phyloP scores from a whole-genome alignment of 2,329 filamentous ascomycete genomes.

The Colletotrichum coccodes region DNA sequence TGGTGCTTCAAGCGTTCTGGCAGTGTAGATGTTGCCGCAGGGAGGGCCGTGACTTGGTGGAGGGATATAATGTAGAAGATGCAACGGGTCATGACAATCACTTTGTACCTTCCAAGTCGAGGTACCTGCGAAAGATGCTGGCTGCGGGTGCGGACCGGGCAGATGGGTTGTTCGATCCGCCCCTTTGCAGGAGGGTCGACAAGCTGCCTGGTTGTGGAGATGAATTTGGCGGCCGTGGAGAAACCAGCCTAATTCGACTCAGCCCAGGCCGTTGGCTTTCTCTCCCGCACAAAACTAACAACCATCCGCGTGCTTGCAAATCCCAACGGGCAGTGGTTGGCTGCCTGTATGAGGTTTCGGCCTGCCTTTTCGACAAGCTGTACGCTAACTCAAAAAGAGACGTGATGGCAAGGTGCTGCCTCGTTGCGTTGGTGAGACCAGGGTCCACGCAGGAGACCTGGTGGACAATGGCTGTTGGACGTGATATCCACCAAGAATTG shows the following conservation, averaged over 20 bases:
- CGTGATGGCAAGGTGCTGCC: conserved; percentile 8
- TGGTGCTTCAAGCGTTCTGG: conserved; percentile 29
- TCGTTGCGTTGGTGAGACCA: conserved; percentile 20
- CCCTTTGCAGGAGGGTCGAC: conserved; percentile 32
- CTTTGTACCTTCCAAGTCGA: conserved; percentile 34
- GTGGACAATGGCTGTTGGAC: conserved; percentile 21
- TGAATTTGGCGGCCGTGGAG: conserved; percentile 31
- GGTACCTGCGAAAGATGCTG: conserved; percentile 33
- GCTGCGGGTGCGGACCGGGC: conserved; percentile 31
- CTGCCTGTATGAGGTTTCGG: not conserved
- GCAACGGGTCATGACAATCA: conserved; percentile 9
- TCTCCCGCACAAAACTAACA: conserved; percentile 7
- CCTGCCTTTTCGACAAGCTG: not conserved
- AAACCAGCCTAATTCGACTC: conserved; percentile 23
- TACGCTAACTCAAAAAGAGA: conserved; percentile 26
- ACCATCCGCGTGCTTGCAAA: conserved; percentile 8
- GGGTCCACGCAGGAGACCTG: conserved; percentile 25
- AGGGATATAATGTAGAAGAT: conserved; percentile 30
- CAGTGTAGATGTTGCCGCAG: conserved; percentile 26
- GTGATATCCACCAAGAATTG: conserved; percentile 11
- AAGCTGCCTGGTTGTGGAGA: conserved; percentile 29
- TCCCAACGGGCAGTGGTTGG: conserved; percentile 6
- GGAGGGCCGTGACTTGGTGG: conserved; percentile 30
- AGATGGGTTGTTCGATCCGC: conserved; percentile 34
- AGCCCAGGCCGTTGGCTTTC: conserved; percentile 15